Evolutionary conservation across 148 eudicot genomes (phyloP).

Genomic region (Chenopodium formosanum): DNA sequence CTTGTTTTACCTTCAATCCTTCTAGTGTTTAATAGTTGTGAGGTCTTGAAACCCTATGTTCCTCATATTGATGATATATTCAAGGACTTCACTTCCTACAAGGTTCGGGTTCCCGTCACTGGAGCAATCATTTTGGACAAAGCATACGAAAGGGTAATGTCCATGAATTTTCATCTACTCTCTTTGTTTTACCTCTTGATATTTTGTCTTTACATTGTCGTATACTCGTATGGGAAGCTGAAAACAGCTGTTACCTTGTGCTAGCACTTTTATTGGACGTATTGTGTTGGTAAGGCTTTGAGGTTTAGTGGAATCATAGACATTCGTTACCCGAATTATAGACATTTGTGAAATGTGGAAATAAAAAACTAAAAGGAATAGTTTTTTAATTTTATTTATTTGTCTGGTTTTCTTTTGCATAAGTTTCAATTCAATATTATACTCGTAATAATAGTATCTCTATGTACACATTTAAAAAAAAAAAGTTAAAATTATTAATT

Average conservation of each 20-base stretch:
- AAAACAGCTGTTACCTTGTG: background rate
- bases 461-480: too few species aligned
- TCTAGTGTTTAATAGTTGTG: conserved; percentile 92
- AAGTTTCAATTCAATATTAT: too few species aligned
- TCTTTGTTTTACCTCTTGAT: background rate
- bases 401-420: too few species aligned
- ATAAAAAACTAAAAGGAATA: too few species aligned
- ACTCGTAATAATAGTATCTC: too few species aligned
- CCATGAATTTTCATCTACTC: conserved; percentile 1
- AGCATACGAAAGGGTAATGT: conserved; percentile 80
- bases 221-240: background rate
- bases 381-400: too few species aligned
- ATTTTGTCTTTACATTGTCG: background rate
- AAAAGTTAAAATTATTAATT: too few species aligned
- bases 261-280: background rate
- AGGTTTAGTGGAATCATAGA: background rate
- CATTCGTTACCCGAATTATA: background rate
- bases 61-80: conserved; percentile 96
- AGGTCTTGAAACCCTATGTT: conserved; percentile 92
- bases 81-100: conserved; percentile 97
- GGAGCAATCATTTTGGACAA: conserved; percentile 95
- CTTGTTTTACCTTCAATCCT: conserved; percentile 44
- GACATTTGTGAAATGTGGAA: too few species aligned
- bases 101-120: conserved; percentile 96
- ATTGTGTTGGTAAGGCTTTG: background rate